These are phyloP conservation scores for Trichosporon coremiiforme DNA, from an alignment of 1,284 basidiomycete genomes.

Conservation along the genomic window DNA sequence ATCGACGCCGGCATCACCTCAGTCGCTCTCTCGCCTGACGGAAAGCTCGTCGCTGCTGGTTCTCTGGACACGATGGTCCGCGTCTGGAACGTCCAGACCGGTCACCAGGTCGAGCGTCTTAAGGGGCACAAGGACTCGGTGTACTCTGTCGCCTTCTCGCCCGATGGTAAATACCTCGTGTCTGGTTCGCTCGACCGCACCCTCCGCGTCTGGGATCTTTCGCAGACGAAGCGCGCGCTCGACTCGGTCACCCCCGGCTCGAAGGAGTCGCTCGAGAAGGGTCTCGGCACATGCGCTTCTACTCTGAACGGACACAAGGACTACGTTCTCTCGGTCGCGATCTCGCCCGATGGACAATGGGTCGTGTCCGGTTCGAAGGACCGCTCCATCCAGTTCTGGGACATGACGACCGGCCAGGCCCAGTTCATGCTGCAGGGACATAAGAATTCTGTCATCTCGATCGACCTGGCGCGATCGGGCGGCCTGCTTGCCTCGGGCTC, in stretches of 20 bases:
- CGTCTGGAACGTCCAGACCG: constrained; percentile 79
- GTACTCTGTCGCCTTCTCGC: constrained; percentile 82
- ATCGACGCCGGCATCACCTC: constrained; percentile 74
- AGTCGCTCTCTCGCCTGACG: constrained; percentile 73
- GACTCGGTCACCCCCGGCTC: constrained; percentile 39
- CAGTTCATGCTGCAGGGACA: constrained; percentile 87
- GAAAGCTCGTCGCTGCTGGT: constrained; percentile 77
- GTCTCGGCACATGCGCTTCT: constrained; percentile 66
- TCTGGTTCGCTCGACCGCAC: constrained; percentile 85
- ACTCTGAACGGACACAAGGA: constrained; percentile 81
- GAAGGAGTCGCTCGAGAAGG: constrained; percentile 54
- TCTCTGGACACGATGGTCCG: constrained; percentile 80
- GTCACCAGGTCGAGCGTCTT: constrained; percentile 71
- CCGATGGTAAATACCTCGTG: constrained; percentile 73
- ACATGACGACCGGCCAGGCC: constrained; percentile 69
- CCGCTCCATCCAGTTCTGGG: constrained; percentile 86
- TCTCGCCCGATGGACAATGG: constrained; percentile 82
- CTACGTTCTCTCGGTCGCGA: constrained; percentile 62
- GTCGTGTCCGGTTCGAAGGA: constrained; percentile 90
- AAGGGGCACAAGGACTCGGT: constrained; percentile 81
- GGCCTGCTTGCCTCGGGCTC: constrained; percentile 79
- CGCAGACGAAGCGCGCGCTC: constrained; percentile 49
- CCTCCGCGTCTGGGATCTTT: constrained; percentile 82
- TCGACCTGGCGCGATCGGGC: constrained; percentile 74
- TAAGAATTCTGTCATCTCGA: constrained; percentile 86